Percentiles rank a stretch among this genome's conserved stretches.
Conservation (phyloP, 768 basidiomycete species). For the Paxillus involutus region DNA sequence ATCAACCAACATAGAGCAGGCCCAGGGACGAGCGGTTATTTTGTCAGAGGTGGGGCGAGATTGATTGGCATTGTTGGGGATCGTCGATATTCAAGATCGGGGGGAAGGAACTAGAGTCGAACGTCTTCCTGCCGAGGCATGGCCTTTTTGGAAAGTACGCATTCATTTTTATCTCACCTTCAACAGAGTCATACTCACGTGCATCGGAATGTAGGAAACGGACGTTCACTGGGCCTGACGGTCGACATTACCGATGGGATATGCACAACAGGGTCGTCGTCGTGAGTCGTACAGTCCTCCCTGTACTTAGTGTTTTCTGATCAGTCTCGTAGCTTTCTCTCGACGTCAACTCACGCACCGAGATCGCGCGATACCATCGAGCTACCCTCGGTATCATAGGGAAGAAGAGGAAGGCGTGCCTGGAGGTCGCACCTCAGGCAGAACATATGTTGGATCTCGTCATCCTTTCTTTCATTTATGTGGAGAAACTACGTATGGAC, state of each 20-base stretch:
- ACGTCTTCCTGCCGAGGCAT: neutral
- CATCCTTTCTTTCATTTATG: conserved; percentile 25
- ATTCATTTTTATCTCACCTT: no score
- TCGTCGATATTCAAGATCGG: no score
- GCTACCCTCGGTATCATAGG: conserved; percentile 17
- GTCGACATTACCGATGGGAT: conserved; percentile 33
- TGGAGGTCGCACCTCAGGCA: conserved; percentile 18
- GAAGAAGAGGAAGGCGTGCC: conserved; percentile 5
- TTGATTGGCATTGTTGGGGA: conserved; percentile 18
- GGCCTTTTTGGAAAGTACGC: no score
- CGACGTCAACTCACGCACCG: conserved; percentile 10
- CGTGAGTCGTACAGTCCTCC: no score
- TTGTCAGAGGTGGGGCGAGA: no score
- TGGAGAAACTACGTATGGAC: conserved; percentile 23
- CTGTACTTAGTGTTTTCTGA: no score
- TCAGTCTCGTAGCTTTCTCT: conserved; percentile 9
- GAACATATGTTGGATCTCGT: conserved; percentile 23
- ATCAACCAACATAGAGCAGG: no score
- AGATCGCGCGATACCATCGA: conserved; percentile 18
- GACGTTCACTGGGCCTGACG: conserved; percentile 33
- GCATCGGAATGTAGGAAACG: conserved; percentile 13
- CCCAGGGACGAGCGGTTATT: no score
- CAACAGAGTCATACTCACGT: no score
- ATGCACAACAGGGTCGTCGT: conserved; percentile 3
- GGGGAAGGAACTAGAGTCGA: neutral